Base-by-base conservation (phyloP, 1,284 basidiomycete species). In the Rhodofomes roseus region DNA sequence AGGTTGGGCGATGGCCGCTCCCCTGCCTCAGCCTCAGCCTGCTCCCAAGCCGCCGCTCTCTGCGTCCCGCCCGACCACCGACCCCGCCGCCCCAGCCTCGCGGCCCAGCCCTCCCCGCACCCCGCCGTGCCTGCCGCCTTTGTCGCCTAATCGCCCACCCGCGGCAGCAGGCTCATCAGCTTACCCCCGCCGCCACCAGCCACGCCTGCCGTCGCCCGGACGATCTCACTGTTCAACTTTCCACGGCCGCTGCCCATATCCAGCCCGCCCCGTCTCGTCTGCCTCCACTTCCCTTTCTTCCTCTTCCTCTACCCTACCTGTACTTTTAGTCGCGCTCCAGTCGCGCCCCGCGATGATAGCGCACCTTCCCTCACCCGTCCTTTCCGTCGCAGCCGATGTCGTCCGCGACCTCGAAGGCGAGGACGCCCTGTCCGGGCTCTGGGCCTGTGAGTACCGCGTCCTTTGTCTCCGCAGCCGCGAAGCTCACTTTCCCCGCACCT, bases 381-480 rank as follows among this genome's bases (percentile, higher is more conserved):
- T 90, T 56, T 78, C 82, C 39, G 77, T 90, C 60, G 77, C 86
- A 11, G 76, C 81, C 34, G 88, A 88, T 62, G 85, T 79, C 18
- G 79, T 90, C 60, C 78, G 77, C 66, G 82, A 87, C 64, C 78
- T 90, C 62, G 81, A 89, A 64, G 86, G 87, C 54, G 74, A 80
- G 52, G 85, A 89, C 61, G 85, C 86, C 23, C 75, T 89, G 36
- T 81, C 76, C 48, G 73, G 79, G 46, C 80, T 90, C 29, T 89
- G 88, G 86, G 80, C 79, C 57, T 74, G 89, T 89, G 65, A 69
- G 80, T 78, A 39, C 55, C 55, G 31, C 52, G 3, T 64, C 27
- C 29, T 34, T 40, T 50, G 54, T 59, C 18, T 7, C 18, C 55
- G 31, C 54, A 65, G 55, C n/a, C 44, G 53, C 60, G 25, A 56